Conservation (phyloP, 2,329 filamentous ascomycete genomes). For the Ophiostoma novo-ulmi region DNA sequence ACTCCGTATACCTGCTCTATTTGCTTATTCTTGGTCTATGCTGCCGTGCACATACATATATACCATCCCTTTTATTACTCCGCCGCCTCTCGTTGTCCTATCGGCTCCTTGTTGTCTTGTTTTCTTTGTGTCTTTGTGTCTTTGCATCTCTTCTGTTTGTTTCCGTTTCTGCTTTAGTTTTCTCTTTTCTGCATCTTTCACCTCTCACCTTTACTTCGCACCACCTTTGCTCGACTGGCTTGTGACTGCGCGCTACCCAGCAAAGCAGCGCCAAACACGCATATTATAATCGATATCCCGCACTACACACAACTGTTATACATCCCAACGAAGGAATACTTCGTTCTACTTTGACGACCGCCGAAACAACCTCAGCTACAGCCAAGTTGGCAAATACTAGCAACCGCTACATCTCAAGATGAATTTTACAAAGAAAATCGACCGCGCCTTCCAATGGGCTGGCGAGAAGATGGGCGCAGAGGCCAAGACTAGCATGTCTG, state of each 20-base stretch:
- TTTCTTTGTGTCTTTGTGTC: not conserved
- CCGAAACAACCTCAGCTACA: not conserved
- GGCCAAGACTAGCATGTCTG: constrained; percentile 76
- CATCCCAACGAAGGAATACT: not conserved
- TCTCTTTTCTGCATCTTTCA: not conserved
- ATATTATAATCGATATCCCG: not conserved
- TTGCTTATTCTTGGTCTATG: not conserved
- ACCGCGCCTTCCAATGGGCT: constrained; percentile 96
- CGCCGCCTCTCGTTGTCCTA: constrained; percentile 1
- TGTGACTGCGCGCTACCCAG: not conserved
- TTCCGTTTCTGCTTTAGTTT: not conserved
- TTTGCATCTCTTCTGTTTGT: not conserved
- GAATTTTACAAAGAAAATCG: constrained; percentile 75
- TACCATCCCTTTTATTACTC: constrained; percentile 14
- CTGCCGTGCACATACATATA: not conserved
- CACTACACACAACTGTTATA: not conserved
- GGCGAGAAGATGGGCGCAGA: constrained; percentile 94
- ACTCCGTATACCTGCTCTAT: not conserved
- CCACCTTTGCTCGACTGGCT: not conserved
- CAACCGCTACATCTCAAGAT: constrained; percentile 34
- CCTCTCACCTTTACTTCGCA: not conserved
- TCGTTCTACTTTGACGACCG: not conserved
- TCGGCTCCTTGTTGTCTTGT: not conserved
- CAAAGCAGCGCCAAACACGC: not conserved
- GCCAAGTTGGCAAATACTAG: not conserved